A percentile compares a stretch with the other conserved stretches of the same genome.
phyloP scores from a whole-genome alignment of 2,329 filamentous ascomycete genomes.

The Apiospora malaysiana region DNA sequence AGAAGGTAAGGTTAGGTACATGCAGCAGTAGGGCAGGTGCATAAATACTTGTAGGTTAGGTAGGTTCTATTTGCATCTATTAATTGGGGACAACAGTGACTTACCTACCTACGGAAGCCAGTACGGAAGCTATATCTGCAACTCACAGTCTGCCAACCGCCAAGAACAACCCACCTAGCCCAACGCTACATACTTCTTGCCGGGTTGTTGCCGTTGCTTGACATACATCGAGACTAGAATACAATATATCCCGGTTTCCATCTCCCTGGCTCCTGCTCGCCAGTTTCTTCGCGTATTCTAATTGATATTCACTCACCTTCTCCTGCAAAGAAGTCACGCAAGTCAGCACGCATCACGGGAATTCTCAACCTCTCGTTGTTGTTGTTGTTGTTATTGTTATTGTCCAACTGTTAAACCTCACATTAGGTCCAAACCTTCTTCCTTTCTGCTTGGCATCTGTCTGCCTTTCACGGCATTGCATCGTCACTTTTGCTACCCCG shows the following conservation, averaged over 20 bases:
- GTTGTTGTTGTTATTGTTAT: too few relatives aligned
- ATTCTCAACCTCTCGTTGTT: not conserved
- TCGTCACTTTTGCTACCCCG: slow-evolving; percentile 14
- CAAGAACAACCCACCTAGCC: not conserved
- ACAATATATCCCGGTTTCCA: not conserved
- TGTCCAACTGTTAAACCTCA: not conserved
- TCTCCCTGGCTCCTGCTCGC: not conserved
- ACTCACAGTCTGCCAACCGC: not conserved
- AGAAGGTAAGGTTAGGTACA: not conserved
- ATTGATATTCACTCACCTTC: not conserved
- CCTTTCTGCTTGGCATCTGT: not conserved
- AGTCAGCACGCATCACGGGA: not conserved
- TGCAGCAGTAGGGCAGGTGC: not conserved
- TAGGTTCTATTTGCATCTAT: slow-evolving; percentile 7
- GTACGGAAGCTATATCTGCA: slow-evolving; percentile 12
- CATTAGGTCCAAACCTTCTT: not conserved
- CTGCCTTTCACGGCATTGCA: slow-evolving; percentile 4
- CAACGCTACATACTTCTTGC: not conserved
- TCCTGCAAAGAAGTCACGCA: not conserved
- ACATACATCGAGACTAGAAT: not conserved
- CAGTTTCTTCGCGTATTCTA: not conserved
- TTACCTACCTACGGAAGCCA: too few relatives aligned
- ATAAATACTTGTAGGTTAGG: not conserved
- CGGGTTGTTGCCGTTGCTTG: not conserved
- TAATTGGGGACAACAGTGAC: not conserved